Base-by-base conservation (phyloP, 768 basidiomycete genomes). In the Mycena vulgaris region DNA sequence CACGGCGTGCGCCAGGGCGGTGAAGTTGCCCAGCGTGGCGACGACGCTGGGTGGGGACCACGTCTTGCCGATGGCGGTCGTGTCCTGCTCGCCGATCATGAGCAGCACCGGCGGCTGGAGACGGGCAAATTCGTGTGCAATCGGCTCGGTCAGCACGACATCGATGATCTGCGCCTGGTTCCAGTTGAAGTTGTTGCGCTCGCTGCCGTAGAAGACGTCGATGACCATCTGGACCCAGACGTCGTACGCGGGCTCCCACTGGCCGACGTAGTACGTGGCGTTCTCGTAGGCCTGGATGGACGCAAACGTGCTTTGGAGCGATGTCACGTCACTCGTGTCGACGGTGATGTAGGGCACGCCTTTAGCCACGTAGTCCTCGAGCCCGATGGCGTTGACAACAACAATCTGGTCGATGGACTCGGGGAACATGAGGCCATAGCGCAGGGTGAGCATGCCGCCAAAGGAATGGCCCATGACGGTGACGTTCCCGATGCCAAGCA, bases 361-460 rank as follows among this genome's bases (percentile, higher is more conserved):
- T 47, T 66, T 66, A 23, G 21, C 65, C 7, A 39, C 37, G 37
- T 59, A 66, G 65, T 66, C 65, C 65, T 66, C 65, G 19, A 66
- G 45, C 35, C 56, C 65, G 5, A 66, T 6, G 6, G 65, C 56
- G 37, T 66, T 66, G 35, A 66, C 49, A 8, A 66, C 47, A 35
- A 59, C 57, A 37, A 66, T 49, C 65, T 51, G 30, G 47, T 66
- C 65, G 56, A 59, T 40, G 21, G 55, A 58, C 7, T 51, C 56
- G 55, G 65, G 65, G 65, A 58, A 66, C 56, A 59, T 58, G 47
- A 66, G 65, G 19, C 56, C 65, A n/a, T 66, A 66, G 65, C 65
- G 65, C 16, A 66, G 27, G 27, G 65, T 59, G 9, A 59, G 25
- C 65, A 59, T 66, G 35, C 65, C 65, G 37, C 65, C 65, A 14